These are phyloP conservation scores for Patellifolia procumbens DNA, from an alignment of 179 eudicot species.

Conservation along the genomic window DNA sequence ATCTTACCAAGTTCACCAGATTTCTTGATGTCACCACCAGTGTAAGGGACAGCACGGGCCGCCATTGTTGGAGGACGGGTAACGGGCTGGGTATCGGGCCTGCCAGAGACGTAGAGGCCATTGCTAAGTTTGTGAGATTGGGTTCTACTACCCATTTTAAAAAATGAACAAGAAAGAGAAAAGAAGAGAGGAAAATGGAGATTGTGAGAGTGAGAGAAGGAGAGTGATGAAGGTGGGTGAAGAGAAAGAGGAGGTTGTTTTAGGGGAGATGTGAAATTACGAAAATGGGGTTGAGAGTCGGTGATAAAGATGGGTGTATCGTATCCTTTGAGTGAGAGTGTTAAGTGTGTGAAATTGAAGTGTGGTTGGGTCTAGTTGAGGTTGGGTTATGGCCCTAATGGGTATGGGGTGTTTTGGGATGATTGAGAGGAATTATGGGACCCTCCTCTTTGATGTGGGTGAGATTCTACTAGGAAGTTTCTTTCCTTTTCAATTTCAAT, in stretches of 20 bases:
- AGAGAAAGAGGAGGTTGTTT: background rate
- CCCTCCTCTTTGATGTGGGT: background rate
- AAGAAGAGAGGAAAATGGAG: background rate
- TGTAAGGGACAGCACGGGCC: conserved; percentile 66
- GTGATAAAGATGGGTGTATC: conserved; percentile 2
- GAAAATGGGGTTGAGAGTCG: conserved; percentile 10
- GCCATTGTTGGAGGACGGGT: conserved; percentile 50
- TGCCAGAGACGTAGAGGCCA: conserved; percentile 77
- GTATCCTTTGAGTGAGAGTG: background rate
- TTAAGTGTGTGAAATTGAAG: too few relatives aligned
- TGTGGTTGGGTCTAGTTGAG: background rate
- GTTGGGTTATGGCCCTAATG: background rate
- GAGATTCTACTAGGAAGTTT: conserved; percentile 17
- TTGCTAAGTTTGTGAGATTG: conserved; percentile 75
- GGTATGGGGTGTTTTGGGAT: background rate
- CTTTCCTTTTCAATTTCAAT: background rate
- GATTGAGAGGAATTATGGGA: background rate
- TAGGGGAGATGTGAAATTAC: background rate
- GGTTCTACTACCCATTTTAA: conserved; percentile 51
- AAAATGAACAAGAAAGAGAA: background rate
- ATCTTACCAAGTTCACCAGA: conserved; percentile 84
- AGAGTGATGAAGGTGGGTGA: background rate
- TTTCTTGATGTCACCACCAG: conserved; percentile 81
- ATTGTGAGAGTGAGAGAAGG: background rate
- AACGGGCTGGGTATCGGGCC: conserved; percentile 49